These are phyloP conservation scores for Polymyxa betae DNA, from an alignment of 208 protist species.

Conservation along the genomic window DNA sequence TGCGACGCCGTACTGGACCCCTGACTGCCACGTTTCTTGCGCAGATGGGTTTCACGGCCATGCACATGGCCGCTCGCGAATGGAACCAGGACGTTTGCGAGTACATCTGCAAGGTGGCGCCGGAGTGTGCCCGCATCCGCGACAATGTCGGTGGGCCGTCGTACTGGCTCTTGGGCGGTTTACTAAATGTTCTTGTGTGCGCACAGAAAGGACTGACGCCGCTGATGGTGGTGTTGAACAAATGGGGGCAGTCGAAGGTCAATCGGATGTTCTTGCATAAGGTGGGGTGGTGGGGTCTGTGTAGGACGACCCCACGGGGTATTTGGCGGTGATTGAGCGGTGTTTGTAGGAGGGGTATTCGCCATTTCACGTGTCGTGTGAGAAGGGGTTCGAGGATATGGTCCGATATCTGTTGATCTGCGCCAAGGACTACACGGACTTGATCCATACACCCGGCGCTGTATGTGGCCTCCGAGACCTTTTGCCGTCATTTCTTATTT, in stretches of 20 bases:
- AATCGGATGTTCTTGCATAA: slow-evolving; percentile 54
- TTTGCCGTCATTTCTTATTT: no score
- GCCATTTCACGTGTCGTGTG: slow-evolving; percentile 49
- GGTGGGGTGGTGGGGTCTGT: neutral
- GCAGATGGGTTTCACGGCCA: slow-evolving; percentile 42
- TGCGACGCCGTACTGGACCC: no score
- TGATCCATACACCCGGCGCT: slow-evolving; percentile 47
- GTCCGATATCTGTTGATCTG: slow-evolving; percentile 55
- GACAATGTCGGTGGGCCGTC: slow-evolving; percentile 10
- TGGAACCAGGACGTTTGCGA: slow-evolving; percentile 53
- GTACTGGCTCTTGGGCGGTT: neutral
- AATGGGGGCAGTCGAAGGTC: slow-evolving; percentile 41
- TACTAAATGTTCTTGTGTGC: neutral
- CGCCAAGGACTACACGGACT: slow-evolving; percentile 30
- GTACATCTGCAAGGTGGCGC: slow-evolving; percentile 53
- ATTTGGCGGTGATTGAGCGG: neutral
- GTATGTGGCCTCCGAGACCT: neutral
- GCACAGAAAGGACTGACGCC: slow-evolving; percentile 31
- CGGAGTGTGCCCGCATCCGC: slow-evolving; percentile 34
- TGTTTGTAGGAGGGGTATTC: slow-evolving; percentile 36
- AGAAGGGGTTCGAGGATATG: slow-evolving; percentile 54
- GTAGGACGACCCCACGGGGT: neutral
- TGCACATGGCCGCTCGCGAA: slow-evolving; percentile 47
- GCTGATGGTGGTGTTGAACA: slow-evolving; percentile 51
- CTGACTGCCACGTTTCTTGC: neutral